phyloP scores from a whole-genome alignment of 257 asterid genomes.

The Echites panduratus region DNA sequence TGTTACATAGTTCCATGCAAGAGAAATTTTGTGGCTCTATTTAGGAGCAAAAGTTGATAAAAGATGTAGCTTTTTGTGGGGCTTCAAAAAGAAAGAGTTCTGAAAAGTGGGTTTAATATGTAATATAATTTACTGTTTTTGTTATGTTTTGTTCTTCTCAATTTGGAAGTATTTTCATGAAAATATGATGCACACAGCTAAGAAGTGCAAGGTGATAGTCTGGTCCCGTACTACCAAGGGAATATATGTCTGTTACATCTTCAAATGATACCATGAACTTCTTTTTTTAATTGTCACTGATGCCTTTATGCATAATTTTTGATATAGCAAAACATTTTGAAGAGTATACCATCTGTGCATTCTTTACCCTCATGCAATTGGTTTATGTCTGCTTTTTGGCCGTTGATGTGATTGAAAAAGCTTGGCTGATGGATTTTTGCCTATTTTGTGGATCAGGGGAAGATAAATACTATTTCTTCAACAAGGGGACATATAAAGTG shows the following conservation, averaged over 20 bases:
- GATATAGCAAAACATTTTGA: not conserved
- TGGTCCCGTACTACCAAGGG: not conserved
- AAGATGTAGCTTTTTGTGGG: not conserved
- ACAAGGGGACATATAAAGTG: constrained; percentile 73
- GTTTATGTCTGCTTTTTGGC: constrained; percentile 7
- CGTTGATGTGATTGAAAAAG: constrained; percentile 7
- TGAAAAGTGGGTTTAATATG: not conserved
- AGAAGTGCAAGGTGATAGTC: not conserved
- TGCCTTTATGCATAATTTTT: not conserved
- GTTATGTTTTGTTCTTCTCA: not conserved
- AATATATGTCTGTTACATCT: not conserved
- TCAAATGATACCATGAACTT: not conserved
- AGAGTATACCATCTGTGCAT: not conserved
- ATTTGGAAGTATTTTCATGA: not conserved
- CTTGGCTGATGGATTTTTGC: constrained; percentile 15
- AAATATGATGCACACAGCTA: not conserved
- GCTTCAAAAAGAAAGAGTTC: not conserved
- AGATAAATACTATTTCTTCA: constrained; percentile 65
- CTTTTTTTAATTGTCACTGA: not conserved
- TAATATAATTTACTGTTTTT: not conserved
- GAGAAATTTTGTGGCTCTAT: not conserved
- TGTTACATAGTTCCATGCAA: not conserved
- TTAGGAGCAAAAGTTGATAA: not conserved
- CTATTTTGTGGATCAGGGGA: constrained; percentile 51
- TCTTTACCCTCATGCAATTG: not conserved